Conservation (phyloP, 164 flowering plant species). For the Euptelea pleiosperma region DNA sequence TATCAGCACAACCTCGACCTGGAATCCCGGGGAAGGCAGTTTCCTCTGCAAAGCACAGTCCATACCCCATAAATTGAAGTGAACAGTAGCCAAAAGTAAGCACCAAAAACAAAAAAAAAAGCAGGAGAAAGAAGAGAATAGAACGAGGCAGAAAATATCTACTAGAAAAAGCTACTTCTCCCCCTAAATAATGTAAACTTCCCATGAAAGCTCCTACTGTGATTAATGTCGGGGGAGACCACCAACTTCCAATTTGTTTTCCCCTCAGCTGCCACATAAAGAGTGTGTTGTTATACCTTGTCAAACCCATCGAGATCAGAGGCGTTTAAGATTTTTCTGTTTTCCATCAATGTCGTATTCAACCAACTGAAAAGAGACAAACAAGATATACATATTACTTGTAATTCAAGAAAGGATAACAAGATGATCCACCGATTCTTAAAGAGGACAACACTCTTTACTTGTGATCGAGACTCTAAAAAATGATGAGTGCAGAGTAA, state of each 20-base stretch:
- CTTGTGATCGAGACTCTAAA: too few relatives aligned
- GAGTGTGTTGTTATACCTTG: constrained; percentile 52
- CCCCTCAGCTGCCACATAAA: background rate
- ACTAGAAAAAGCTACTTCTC: constrained; percentile 2
- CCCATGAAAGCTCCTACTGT: too few relatives aligned
- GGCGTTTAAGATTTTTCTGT: constrained; percentile 68
- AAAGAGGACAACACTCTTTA: too few relatives aligned
- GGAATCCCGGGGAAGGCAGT: constrained; percentile 95
- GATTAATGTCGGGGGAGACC: too few relatives aligned
- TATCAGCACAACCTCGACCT: constrained; percentile 84
- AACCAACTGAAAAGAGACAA: constrained; percentile 65
- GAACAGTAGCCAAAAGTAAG: background rate
- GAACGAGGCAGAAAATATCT: background rate
- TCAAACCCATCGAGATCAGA: constrained; percentile 91
- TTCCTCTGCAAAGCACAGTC: constrained; percentile 61
- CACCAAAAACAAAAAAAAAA: background rate
- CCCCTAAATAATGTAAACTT: too few relatives aligned
- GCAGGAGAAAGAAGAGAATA: too few relatives aligned
- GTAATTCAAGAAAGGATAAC: too few relatives aligned
- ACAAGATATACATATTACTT: too few relatives aligned
- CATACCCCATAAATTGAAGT: background rate
- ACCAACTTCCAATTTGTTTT: background rate
- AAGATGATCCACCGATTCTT: too few relatives aligned
- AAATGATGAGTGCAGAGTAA: too few relatives aligned
- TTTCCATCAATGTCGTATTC: constrained; percentile 93